A percentile compares a stretch with the other conserved stretches of the same genome.
These are phyloP conservation scores for Cercophora sp. DNA, from an alignment of 495 filamentous ascomycete genomes.

Conservation along the genomic window DNA sequence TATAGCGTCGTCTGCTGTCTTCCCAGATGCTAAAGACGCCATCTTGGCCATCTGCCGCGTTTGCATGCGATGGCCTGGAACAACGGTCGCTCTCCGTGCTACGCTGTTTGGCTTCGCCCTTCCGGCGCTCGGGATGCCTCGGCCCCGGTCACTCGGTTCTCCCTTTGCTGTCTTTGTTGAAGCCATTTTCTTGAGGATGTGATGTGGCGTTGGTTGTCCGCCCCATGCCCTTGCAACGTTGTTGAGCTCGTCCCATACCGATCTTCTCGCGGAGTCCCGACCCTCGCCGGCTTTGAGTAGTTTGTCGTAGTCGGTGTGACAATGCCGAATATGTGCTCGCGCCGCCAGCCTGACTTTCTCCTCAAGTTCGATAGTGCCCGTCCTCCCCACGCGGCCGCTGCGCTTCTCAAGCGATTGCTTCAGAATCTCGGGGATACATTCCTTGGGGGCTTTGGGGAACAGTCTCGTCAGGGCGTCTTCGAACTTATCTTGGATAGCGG, in stretches of 20 bases:
- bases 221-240: conserved; percentile 22
- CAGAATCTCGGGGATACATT: conserved; percentile 19
- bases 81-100: neutral
- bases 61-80: neutral
- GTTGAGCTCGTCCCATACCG: conserved; percentile 16
- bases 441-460: conserved; percentile 28
- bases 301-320: conserved; percentile 35
- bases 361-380: conserved; percentile 19
- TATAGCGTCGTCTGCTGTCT: neutral
- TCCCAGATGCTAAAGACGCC: neutral
- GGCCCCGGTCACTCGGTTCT: neutral
- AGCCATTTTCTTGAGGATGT: neutral
- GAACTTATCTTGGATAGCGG: conserved; percentile 24
- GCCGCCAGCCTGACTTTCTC: conserved; percentile 34
- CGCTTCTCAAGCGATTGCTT: conserved; percentile 29
- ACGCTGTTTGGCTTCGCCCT: neutral
- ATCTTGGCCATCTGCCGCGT: conserved; percentile 5
- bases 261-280: conserved; percentile 18
- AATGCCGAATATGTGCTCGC: conserved; percentile 36
- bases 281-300: conserved; percentile 16
- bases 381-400: conserved; percentile 35
- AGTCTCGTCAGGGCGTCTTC: conserved; percentile 19
- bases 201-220: too few species aligned
- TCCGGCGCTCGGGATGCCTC: neutral
- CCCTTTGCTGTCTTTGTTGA: neutral